Conservation (phyloP, 805 yeast species). For the Kuraishia capsulata region DNA sequence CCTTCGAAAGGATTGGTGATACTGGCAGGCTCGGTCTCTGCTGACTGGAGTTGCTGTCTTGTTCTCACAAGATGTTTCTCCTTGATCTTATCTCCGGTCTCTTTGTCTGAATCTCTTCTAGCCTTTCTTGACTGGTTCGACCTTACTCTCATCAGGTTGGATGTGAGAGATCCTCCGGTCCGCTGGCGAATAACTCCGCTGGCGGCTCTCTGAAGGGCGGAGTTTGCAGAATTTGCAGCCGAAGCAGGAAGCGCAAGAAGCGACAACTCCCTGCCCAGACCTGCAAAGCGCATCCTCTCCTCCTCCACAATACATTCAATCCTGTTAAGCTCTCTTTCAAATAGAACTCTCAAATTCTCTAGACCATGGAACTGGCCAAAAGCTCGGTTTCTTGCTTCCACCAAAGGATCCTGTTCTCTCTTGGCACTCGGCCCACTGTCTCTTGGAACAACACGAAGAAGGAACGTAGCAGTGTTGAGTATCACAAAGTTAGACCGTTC, state of each 20-base stretch:
- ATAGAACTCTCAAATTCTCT: neutral
- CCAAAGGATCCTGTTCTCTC: neutral
- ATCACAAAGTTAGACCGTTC: neutral
- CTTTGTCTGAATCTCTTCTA: neutral
- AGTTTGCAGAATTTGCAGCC: too few species aligned
- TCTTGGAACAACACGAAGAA: neutral
- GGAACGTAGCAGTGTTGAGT: neutral
- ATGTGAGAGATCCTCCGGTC: too few species aligned
- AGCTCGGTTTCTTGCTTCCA: neutral
- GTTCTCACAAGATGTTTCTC: neutral
- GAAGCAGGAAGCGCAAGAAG: too few species aligned
- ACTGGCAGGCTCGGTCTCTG: neutral
- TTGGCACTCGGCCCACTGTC: neutral
- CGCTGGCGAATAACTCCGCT: too few species aligned
- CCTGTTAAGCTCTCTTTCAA: neutral
- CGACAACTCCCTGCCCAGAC: too few species aligned
- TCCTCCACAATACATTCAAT: neutral
- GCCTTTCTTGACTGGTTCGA: neutral
- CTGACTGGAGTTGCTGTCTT: neutral
- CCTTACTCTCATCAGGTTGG: too few species aligned
- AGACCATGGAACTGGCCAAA: neutral
- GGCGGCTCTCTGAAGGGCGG: too few species aligned
- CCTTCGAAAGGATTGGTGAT: too few species aligned
- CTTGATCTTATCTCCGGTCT: neutral
- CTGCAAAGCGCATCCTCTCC: too few species aligned